Evolutionary conservation across 257 asterid species (phyloP).

Genomic region (Gentiana straminea): DNA sequence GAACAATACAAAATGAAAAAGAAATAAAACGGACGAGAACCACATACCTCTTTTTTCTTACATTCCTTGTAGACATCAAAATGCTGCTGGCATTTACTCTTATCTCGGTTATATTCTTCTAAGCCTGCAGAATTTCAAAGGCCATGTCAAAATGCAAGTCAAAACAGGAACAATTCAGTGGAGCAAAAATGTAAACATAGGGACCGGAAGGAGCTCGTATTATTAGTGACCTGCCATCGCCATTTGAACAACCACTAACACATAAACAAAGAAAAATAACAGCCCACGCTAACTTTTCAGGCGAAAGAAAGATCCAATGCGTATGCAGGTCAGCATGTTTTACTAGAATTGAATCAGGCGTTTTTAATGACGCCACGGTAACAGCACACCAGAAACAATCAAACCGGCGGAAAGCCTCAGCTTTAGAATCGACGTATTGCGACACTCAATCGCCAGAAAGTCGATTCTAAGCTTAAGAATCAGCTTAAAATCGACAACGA

Average conservation of each 20-base stretch:
- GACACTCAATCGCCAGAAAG: no score
- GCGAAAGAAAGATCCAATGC: no score
- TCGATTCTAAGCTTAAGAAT: no score
- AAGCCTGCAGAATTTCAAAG: constrained; percentile 38
- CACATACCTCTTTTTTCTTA: constrained; percentile 75
- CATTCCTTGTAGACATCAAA: constrained; percentile 94
- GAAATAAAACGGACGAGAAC: neutral
- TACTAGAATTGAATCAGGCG: no score
- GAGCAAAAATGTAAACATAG: neutral
- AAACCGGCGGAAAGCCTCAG: no score
- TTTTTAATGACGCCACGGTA: no score
- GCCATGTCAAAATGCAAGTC: no score
- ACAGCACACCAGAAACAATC: no score
- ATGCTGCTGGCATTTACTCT: constrained; percentile 89
- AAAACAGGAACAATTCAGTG: neutral
- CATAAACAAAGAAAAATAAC: neutral
- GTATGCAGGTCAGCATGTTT: no score
- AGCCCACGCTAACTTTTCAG: neutral
- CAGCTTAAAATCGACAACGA: no score
- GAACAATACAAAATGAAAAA: neutral
- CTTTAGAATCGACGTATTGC: no score
- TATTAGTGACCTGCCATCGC: neutral
- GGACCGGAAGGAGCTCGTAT: neutral
- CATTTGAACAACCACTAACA: neutral
- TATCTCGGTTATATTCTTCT: constrained; percentile 47